A percentile compares a stretch with the other conserved stretches of the same genome.
Evolutionary conservation across 768 basidiomycete genomes (phyloP).

Genomic region (Strobilomyces dryophilus): DNA sequence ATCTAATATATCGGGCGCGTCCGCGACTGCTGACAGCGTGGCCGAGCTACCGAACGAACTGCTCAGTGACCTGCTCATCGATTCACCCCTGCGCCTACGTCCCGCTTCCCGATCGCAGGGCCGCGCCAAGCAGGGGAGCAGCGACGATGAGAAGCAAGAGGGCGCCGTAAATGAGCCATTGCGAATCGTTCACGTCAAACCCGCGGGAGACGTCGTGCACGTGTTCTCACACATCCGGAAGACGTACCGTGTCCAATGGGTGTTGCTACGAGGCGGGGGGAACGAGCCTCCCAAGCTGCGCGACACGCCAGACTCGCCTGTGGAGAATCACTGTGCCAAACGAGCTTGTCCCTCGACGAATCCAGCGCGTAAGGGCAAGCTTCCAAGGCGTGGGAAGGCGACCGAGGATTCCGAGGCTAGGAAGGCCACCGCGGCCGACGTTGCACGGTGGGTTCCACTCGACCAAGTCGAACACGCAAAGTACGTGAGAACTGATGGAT

Average conservation of each 20-base stretch:
- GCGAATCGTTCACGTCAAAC: slow-evolving; percentile 42
- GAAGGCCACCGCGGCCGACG: slow-evolving; percentile 5
- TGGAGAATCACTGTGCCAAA: too few species aligned
- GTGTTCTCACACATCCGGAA: slow-evolving; percentile 90
- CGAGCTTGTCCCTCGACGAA: too few species aligned
- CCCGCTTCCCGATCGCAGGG: slow-evolving; percentile 2
- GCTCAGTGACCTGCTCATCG: slow-evolving; percentile 38
- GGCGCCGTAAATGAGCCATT: slow-evolving; percentile 1
- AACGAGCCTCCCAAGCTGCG: slow-evolving; percentile 38
- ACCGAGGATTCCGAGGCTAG: slow-evolving; percentile 13
- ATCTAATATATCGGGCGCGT: slow-evolving; percentile 44
- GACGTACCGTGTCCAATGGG: slow-evolving; percentile 76
- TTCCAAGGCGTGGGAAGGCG: slow-evolving; percentile 7
- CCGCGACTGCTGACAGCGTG: slow-evolving; percentile 34
- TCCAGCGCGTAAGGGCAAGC: slow-evolving; percentile 8
- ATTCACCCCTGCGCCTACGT: slow-evolving; percentile 20
- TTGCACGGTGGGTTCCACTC: slow-evolving; percentile 49
- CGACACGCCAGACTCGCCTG: background rate
- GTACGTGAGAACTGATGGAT: slow-evolving; percentile 39
- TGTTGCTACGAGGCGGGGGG: slow-evolving; percentile 55
- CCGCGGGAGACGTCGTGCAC: slow-evolving; percentile 67
- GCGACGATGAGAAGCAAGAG: background rate
- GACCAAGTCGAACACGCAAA: slow-evolving; percentile 55
- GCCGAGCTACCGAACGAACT: slow-evolving; percentile 33
- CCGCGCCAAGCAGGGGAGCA: background rate